These are phyloP conservation scores for Neurospora sp. DNA, from an alignment of 495 filamentous ascomycete species.

Conservation along the genomic window DNA sequence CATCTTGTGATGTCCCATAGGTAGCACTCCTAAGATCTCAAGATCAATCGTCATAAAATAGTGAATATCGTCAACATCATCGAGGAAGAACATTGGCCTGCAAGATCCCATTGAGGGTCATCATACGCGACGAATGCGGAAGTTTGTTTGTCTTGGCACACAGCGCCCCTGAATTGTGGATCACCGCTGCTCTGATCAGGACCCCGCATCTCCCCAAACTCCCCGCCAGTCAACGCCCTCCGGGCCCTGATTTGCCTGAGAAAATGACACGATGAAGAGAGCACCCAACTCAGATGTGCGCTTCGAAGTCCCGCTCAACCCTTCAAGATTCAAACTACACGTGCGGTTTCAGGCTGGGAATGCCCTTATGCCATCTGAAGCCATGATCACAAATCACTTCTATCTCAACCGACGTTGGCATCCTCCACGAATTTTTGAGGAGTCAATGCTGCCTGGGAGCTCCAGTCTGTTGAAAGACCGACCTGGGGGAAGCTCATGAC, in stretches of 20 bases:
- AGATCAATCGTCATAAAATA: not conserved
- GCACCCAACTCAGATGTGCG: constrained; percentile 9
- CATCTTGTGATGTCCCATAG: not conserved
- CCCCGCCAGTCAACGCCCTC: not conserved
- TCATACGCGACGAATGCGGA: not conserved
- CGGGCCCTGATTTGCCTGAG: not conserved
- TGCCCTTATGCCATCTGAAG: constrained; percentile 11
- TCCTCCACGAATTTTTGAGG: constrained; percentile 2
- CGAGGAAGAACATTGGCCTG: not conserved
- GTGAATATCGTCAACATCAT: not conserved
- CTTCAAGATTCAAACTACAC: not conserved
- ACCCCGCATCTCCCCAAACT: not conserved
- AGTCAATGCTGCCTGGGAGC: constrained; percentile 12
- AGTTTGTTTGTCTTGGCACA: not conserved
- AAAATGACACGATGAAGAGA: constrained; percentile 1
- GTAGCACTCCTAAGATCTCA: not conserved
- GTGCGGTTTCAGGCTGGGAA: constrained; percentile 22
- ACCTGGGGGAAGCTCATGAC: constrained; percentile 10
- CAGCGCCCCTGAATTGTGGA: not conserved
- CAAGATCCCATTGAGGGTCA: not conserved
- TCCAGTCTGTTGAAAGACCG: not conserved
- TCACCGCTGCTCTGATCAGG: not conserved
- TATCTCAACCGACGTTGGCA: not conserved
- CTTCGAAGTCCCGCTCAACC: constrained; percentile 19
- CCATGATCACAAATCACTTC: constrained; percentile 14